These are phyloP conservation scores for Medicago truncatula DNA, from an alignment of 306 rosid genomes.

Conservation along the genomic window MtrunA17r5.0-ANR NC_053047.1:6696501-6697000, in stretches of 20 bases:
- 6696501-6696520: not conserved
- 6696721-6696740: slow-evolving; percentile 7
- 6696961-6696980: too few relatives aligned
- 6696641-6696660: slow-evolving; percentile 11
- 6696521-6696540: slow-evolving; percentile 15
- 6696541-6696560: slow-evolving; percentile 3
- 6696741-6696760: slow-evolving; percentile 21
- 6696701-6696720: not conserved
- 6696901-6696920: too few relatives aligned
- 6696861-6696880: not conserved
- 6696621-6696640: slow-evolving; percentile 39
- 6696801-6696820: slow-evolving; percentile 13
- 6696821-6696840: not conserved
- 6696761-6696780: not conserved
- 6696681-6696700: slow-evolving; percentile 23
- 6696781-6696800: slow-evolving; percentile 21
- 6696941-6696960: too few relatives aligned
- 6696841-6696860: not conserved
- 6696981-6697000: too few relatives aligned
- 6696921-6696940: too few relatives aligned
- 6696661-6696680: not conserved
- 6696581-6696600: slow-evolving; percentile 30
- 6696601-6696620: slow-evolving; percentile 31
- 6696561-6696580: slow-evolving; percentile 37
- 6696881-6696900: not conserved